Percentiles rank a stretch among this genome's conserved stretches.
Evolutionary conservation across 352 stramenopile species (phyloP).

Genomic region (Phytophthora crassamura): DNA sequence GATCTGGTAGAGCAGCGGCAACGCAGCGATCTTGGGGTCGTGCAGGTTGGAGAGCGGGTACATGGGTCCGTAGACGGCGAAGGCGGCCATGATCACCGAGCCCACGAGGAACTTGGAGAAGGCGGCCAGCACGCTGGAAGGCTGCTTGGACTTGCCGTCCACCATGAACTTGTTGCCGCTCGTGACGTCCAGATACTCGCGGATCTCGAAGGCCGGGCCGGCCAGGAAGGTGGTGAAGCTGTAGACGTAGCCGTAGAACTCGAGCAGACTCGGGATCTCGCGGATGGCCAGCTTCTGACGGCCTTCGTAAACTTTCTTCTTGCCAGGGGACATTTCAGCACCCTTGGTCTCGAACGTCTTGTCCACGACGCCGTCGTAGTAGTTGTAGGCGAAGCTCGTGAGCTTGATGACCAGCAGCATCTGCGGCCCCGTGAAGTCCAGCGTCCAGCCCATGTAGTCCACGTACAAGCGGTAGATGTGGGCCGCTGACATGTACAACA

Average conservation of each 20-base stretch:
- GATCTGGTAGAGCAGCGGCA: conserved; percentile 71
- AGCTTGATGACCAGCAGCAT: conserved; percentile 98
- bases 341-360: conserved; percentile 53
- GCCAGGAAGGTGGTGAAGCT: conserved; percentile 96
- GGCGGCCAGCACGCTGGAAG: conserved; percentile 70
- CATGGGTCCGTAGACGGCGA: conserved; percentile 53
- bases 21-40: conserved; percentile 45
- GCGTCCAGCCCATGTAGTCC: conserved; percentile 94
- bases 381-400: conserved; percentile 97
- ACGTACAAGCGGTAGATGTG: conserved; percentile 96
- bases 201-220: conserved; percentile 95
- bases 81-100: conserved; percentile 64
- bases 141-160: conserved; percentile 52
- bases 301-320: conserved; percentile 40
- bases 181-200: conserved; percentile 90
- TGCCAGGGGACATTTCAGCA: conserved; percentile 14
- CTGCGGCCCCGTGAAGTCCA: conserved; percentile 88
- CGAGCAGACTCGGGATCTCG: conserved; percentile 89
- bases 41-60: conserved; percentile 65
- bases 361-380: conserved; percentile 92
- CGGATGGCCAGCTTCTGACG: conserved; percentile 76
- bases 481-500: conserved; percentile 91
- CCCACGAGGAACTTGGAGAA: conserved; percentile 85
- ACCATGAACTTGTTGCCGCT: conserved; percentile 65
- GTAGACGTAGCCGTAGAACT: conserved; percentile 98